Conservation (phyloP, 371 early-diverging fungal genomes). For the Mortierella sp. region DNA sequence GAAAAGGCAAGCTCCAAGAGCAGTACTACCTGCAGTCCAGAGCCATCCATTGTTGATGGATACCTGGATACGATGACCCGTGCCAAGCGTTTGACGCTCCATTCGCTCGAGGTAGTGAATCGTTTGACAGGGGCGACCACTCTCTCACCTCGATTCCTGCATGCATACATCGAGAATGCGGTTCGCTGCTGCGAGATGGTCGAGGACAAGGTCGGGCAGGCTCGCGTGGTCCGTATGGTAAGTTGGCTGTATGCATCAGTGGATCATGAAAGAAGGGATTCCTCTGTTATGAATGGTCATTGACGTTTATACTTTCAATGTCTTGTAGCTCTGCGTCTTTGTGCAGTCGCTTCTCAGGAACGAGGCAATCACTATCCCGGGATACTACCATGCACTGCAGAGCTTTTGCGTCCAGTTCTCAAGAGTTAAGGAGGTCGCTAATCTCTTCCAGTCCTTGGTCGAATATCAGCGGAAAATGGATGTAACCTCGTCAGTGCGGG, state of each 20-base stretch:
- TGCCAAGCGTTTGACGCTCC: conserved; percentile 41
- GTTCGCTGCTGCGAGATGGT: conserved; percentile 73
- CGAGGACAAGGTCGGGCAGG: conserved; percentile 65
- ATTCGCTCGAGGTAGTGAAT: conserved; percentile 76
- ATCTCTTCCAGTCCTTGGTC: conserved; percentile 57
- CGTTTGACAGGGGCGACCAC: conserved; percentile 58
- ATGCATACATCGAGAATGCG: conserved; percentile 72
- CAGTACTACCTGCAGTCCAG: conserved; percentile 23
- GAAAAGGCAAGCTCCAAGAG: conserved; percentile 16
- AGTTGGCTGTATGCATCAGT: conserved; percentile 12
- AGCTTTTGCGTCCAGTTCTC: conserved; percentile 75
- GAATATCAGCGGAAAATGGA: conserved; percentile 50
- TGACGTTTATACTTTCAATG: neutral
- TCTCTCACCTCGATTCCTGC: conserved; percentile 69
- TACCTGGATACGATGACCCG: conserved; percentile 49
- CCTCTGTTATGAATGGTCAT: no score
- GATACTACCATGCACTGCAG: conserved; percentile 74
- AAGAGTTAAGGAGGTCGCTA: conserved; percentile 64
- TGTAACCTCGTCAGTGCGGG: conserved; percentile 25
- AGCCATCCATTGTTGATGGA: conserved; percentile 35
- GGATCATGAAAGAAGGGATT: no score
- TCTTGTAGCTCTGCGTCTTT: conserved; percentile 73
- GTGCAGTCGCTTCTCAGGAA: conserved; percentile 73
- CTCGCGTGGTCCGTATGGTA: conserved; percentile 77
- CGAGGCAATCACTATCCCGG: conserved; percentile 63